These are phyloP conservation scores for Pyrenochaeta sp. DNA, from an alignment of 2,329 filamentous ascomycete species.

Conservation along the genomic window DNA sequence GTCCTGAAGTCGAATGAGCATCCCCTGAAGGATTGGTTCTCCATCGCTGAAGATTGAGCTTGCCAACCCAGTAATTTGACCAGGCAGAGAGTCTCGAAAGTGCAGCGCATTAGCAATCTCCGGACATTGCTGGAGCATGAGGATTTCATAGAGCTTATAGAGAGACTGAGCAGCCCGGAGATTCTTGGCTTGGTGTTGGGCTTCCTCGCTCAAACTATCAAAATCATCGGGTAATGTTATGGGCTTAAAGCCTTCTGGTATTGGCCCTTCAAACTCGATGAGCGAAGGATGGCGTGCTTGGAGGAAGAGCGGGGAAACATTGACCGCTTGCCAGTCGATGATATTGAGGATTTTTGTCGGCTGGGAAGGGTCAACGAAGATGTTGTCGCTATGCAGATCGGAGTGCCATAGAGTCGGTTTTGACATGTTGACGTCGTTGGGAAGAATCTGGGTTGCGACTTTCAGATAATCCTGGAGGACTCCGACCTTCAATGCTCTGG, in stretches of 20 bases:
- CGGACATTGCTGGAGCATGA: slow-evolving; percentile 21
- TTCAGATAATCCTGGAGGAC: slow-evolving; percentile 36
- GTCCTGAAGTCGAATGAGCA: slow-evolving; percentile 26
- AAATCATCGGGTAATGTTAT: slow-evolving; percentile 22
- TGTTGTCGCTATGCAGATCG: slow-evolving; percentile 43
- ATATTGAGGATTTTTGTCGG: slow-evolving; percentile 39
- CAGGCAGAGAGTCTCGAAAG: slow-evolving; percentile 21
- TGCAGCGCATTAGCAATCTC: slow-evolving; percentile 19
- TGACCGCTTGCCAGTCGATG: slow-evolving; percentile 46
- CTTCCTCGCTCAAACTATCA: slow-evolving; percentile 20
- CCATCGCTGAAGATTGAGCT: slow-evolving; percentile 24
- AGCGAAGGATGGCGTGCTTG: slow-evolving; percentile 32
- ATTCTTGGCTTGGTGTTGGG: slow-evolving; percentile 21
- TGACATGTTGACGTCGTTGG: slow-evolving; percentile 23
- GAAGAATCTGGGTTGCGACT: slow-evolving; percentile 29
- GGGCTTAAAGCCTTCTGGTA: slow-evolving; percentile 21
- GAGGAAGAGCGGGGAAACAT: slow-evolving; percentile 37
- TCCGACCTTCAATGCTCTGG: slow-evolving; percentile 28
- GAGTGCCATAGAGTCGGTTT: slow-evolving; percentile 39
- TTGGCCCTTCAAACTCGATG: slow-evolving; percentile 31
- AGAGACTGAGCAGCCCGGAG: slow-evolving; percentile 27
- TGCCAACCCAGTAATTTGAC: slow-evolving; percentile 21
- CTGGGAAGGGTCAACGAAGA: slow-evolving; percentile 40
- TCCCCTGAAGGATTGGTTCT: slow-evolving; percentile 22
- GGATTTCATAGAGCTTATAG: slow-evolving; percentile 26